Evolutionary conservation across 495 filamentous ascomycete genomes (phyloP).

Genomic region (Parmelia sp.): DNA sequence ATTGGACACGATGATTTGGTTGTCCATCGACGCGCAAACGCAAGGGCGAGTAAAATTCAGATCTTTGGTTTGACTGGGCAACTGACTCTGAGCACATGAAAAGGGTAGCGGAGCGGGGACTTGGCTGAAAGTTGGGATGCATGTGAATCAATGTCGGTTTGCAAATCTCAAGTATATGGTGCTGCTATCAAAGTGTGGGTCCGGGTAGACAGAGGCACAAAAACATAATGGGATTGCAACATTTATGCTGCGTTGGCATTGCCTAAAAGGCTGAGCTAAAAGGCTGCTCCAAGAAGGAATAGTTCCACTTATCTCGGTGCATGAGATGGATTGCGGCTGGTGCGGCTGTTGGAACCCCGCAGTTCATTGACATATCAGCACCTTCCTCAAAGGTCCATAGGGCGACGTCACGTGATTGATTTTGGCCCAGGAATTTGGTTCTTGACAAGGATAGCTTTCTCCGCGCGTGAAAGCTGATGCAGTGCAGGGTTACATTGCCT

Average conservation of each 20-base stretch:
- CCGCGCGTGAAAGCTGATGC: neutral
- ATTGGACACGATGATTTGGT: neutral
- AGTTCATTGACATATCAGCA: neutral
- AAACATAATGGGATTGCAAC: neutral
- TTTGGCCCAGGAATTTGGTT: neutral
- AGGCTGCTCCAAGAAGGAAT: neutral
- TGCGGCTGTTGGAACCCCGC: neutral
- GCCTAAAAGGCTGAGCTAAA: neutral
- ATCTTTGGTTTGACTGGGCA: neutral
- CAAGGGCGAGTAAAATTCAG: neutral
- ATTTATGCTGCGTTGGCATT: neutral
- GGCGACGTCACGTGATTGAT: neutral
- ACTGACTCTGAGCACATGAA: too few relatives aligned
- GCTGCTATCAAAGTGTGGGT: too few relatives aligned
- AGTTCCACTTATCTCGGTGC: neutral
- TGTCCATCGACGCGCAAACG: neutral
- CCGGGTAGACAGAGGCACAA: too few relatives aligned
- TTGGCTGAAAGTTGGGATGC: neutral
- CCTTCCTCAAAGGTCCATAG: neutral
- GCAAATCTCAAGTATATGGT: neutral
- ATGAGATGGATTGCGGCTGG: neutral
- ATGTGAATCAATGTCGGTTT: neutral
- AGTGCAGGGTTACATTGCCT: neutral
- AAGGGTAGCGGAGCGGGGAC: neutral
- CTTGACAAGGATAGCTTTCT: neutral